A percentile compares a stretch with the other conserved stretches of the same genome.
These are phyloP conservation scores for Aspergillus ibericus DNA, from an alignment of 2,329 filamentous ascomycete genomes.

Conservation along the genomic window DNA sequence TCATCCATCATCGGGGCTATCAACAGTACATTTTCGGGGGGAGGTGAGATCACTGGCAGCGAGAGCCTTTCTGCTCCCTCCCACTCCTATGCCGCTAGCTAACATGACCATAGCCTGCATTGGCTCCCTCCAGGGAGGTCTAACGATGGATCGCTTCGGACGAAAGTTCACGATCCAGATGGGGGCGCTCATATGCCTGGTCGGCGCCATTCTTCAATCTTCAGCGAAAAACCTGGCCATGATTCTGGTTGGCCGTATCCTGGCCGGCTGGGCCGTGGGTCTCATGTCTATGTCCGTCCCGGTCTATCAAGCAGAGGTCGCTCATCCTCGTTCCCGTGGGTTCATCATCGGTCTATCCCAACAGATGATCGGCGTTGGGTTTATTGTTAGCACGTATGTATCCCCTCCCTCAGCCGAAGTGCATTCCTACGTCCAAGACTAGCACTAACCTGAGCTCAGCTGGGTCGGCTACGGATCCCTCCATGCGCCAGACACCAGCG, in stretches of 20 bases:
- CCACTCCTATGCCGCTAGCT: neutral
- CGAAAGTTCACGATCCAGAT: constrained; percentile 61
- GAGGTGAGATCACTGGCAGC: constrained; percentile 36
- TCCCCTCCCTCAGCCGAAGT: neutral
- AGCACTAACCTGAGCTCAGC: constrained; percentile 18
- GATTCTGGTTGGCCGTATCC: constrained; percentile 57
- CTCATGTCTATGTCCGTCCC: constrained; percentile 55
- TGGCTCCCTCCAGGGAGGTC: constrained; percentile 55
- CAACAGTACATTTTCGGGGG: constrained; percentile 62
- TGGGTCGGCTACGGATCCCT: constrained; percentile 53
- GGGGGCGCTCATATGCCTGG: constrained; percentile 57
- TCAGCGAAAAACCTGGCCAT: constrained; percentile 57
- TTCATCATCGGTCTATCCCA: constrained; percentile 45
- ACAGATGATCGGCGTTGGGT: constrained; percentile 48
- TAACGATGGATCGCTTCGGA: constrained; percentile 63
- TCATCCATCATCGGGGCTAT: constrained; percentile 61
- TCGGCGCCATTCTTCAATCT: constrained; percentile 61
- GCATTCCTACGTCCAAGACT: neutral
- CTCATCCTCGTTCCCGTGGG: constrained; percentile 59
- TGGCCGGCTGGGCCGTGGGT: constrained; percentile 52
- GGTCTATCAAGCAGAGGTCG: constrained; percentile 64
- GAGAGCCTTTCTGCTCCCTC: neutral
- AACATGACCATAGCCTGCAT: constrained; percentile 40
- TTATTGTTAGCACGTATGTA: constrained; percentile 45
- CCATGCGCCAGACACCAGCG: constrained; percentile 33